Percentiles rank a stretch among this genome's conserved stretches.
phyloP scores from a whole-genome alignment of 345 rosid species.

The Draba incana region DNA sequence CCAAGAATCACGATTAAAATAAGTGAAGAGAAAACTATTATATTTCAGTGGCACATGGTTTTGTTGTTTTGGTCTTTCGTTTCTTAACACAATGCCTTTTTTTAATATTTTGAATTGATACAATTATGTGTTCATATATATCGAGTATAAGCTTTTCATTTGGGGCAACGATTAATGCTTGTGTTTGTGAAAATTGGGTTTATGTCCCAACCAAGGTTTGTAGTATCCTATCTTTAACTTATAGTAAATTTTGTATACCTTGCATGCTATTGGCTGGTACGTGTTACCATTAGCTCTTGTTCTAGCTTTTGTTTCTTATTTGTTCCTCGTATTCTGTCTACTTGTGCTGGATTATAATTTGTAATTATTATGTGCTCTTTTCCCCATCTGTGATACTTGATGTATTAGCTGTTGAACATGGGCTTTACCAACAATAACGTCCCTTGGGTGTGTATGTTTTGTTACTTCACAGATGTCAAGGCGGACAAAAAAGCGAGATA shows the following conservation, averaged over 20 bases:
- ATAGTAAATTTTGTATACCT: not conserved
- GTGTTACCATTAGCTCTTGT: constrained; percentile 15
- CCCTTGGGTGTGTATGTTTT: constrained; percentile 24
- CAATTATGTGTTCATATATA: too few relatives aligned
- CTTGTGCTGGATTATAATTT: not conserved
- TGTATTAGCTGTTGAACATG: constrained; percentile 17
- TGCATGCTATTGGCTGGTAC: constrained; percentile 13
- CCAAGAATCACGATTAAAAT: too few relatives aligned
- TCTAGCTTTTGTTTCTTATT: constrained; percentile 6
- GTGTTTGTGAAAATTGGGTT: too few relatives aligned
- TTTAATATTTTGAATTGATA: too few relatives aligned
- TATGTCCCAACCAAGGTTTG: constrained; percentile 78
- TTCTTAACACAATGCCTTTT: too few relatives aligned
- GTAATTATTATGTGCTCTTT: not conserved
- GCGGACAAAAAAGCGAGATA: constrained; percentile 53
- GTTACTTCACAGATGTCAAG: constrained; percentile 56
- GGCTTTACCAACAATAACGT: not conserved
- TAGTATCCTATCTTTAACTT: constrained; percentile 26
- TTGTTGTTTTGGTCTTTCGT: too few relatives aligned
- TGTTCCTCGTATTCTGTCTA: constrained; percentile 1
- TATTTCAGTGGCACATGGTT: too few relatives aligned
- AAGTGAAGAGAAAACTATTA: too few relatives aligned
- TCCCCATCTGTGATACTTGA: constrained; percentile 20
- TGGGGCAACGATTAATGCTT: too few relatives aligned
- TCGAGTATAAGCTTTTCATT: too few relatives aligned